Evolutionary conservation across 108 stramenopile species (phyloP).

Genomic region (Seminavis robusta): DNA sequence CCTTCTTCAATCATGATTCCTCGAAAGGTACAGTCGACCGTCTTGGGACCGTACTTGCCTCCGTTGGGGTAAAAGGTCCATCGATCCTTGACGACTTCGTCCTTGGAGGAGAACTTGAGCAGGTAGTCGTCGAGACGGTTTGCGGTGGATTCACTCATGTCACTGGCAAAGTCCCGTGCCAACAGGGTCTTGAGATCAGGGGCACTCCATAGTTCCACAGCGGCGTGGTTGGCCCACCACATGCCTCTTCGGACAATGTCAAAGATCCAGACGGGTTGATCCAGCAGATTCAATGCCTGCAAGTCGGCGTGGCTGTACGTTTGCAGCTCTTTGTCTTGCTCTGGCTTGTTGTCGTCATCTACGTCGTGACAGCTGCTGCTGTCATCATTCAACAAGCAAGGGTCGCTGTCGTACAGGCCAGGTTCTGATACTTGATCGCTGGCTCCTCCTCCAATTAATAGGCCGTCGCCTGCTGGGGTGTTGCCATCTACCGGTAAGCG

Average conservation of each 20-base stretch:
- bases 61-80: conserved; percentile 52
- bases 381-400: no score
- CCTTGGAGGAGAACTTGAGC: conserved; percentile 7
- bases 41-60: conserved; percentile 10
- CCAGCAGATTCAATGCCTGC: conserved; percentile 12
- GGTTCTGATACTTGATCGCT: no score
- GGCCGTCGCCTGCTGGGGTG: no score
- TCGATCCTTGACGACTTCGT: conserved; percentile 19
- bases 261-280: conserved; percentile 26
- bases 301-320: no score
- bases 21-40: conserved; percentile 15
- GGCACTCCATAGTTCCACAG: conserved; percentile 21
- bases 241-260: conserved; percentile 23
- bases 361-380: no score
- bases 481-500: no score
- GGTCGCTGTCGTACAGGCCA: no score
- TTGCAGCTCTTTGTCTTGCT: no score
- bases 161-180: conserved; percentile 11
- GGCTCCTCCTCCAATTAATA: no score
- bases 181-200: conserved; percentile 3
- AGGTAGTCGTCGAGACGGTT: background rate
- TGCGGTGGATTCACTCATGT: background rate
- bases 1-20: conserved; percentile 19
- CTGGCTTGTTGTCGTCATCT: no score
- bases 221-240: conserved; percentile 27